Evolutionary conservation across 441 rosid genomes (phyloP).

Genomic region (Populus tomentosa): DNA sequence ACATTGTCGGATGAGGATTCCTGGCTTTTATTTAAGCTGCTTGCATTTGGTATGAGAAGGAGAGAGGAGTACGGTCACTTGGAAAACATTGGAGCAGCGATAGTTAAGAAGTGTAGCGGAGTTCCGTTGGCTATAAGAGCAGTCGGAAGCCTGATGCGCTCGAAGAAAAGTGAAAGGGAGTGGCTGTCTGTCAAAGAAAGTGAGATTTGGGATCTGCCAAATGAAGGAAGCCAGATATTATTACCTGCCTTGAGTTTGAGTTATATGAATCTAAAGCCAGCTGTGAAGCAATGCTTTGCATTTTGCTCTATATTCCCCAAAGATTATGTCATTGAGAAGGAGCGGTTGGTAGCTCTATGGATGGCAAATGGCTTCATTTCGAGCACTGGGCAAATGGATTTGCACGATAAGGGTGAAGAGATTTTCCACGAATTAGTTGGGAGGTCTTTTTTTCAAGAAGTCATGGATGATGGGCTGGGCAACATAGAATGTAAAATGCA

Average conservation of each 20-base stretch:
- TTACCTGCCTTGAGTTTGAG: not conserved
- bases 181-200: not conserved
- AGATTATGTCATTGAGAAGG: not conserved
- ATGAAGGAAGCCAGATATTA: not conserved
- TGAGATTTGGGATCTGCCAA: no score
- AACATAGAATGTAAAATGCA: no score
- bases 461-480: no score
- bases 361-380: conserved; percentile 6
- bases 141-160: not conserved
- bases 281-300: not conserved
- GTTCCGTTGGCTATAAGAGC: not conserved
- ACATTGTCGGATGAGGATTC: not conserved
- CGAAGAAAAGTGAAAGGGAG: not conserved
- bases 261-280: not conserved
- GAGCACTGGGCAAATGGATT: not conserved
- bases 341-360: not conserved
- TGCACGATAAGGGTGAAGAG: conserved; percentile 3
- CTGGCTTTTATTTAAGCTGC: not conserved
- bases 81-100: not conserved
- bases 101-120: not conserved
- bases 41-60: not conserved
- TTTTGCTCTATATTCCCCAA: not conserved
- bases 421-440: not conserved
- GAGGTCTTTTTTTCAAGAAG: no score
- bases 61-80: not conserved